phyloP scores from a whole-genome alignment of 805 yeast genomes.

The Ogataea paraovalis region DNA sequence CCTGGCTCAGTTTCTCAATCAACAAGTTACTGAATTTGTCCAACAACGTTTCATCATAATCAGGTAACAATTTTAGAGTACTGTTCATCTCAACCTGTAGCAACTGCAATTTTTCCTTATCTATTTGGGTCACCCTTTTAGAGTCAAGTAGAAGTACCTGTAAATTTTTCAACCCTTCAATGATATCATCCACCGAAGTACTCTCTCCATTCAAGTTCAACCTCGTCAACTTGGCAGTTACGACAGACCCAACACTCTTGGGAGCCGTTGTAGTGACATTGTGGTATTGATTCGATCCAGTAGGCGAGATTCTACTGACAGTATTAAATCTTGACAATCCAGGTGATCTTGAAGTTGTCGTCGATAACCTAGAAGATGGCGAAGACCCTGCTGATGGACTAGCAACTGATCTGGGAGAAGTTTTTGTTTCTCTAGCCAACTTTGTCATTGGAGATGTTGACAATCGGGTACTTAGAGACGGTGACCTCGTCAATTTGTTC shows the following conservation, averaged over 20 bases:
- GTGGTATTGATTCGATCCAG: no score
- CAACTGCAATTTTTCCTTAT: not conserved
- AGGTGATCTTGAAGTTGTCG: slow-evolving; percentile 1
- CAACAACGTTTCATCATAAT: slow-evolving; percentile 14
- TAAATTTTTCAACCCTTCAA: not conserved
- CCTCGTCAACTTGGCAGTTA: slow-evolving; percentile 2
- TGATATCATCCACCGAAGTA: not conserved
- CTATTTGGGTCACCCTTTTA: not conserved
- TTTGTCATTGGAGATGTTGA: slow-evolving; percentile 10
- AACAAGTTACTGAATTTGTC: slow-evolving; percentile 13
- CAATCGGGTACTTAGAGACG: not conserved
- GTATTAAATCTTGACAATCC: slow-evolving; percentile 1
- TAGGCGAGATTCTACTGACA: not conserved
- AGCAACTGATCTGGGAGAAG: not conserved
- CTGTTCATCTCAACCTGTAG: slow-evolving; percentile 10
- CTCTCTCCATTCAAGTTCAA: not conserved
- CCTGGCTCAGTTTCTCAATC: slow-evolving; percentile 6
- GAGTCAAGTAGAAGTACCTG: not conserved
- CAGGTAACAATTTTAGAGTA: slow-evolving; percentile 17
- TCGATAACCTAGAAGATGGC: not conserved
- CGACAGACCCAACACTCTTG: not conserved
- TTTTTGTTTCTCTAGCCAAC: not conserved
- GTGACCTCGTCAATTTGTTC: not conserved
- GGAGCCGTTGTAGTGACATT: no score
- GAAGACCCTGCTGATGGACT: not conserved